These are phyloP conservation scores for Omphalotus guepiniiformis DNA, from an alignment of 768 basidiomycete genomes.

Conservation along the genomic window DNA sequence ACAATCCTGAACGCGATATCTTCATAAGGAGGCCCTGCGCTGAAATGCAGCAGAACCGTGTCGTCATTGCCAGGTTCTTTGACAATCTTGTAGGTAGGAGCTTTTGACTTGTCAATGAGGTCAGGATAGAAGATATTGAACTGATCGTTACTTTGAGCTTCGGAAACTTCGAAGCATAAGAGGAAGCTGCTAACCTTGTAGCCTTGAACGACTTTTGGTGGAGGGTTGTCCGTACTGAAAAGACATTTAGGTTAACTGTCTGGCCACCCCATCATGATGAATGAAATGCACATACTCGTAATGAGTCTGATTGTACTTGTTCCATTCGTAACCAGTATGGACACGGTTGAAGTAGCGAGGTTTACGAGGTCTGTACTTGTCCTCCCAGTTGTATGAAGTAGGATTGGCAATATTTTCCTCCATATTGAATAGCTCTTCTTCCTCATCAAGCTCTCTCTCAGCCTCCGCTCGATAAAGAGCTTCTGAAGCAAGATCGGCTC, in stretches of 20 bases:
- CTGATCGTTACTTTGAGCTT: slow-evolving; percentile 26
- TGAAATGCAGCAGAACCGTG: slow-evolving; percentile 89
- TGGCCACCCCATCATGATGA: slow-evolving; percentile 9
- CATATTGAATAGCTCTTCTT: slow-evolving; percentile 92
- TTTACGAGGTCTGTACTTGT: slow-evolving; percentile 96
- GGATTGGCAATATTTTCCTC: slow-evolving; percentile 85
- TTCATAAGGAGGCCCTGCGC: slow-evolving; percentile 96
- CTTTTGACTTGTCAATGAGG: slow-evolving; percentile 96
- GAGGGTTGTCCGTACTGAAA: slow-evolving; percentile 90
- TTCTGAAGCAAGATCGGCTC: slow-evolving; percentile 80
- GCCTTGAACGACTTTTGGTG: slow-evolving; percentile 98
- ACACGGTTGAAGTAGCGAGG: slow-evolving; percentile 99
- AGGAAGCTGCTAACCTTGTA: slow-evolving; percentile 68
- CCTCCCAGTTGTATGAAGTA: slow-evolving; percentile 94
- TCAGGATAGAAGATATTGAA: slow-evolving; percentile 99
- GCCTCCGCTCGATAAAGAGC: slow-evolving; percentile 89
- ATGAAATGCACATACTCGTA: slow-evolving; percentile 72
- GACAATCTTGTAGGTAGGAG: slow-evolving; percentile 94
- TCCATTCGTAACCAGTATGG: slow-evolving; percentile 99
- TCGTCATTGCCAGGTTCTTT: slow-evolving; percentile 95
- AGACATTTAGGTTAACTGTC: not conserved
- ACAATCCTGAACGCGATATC: slow-evolving; percentile 99
- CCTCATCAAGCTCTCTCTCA: slow-evolving; percentile 90
- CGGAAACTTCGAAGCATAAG: not conserved
- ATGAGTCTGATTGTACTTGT: slow-evolving; percentile 99